A percentile compares a stretch with the other conserved stretches of the same genome.
phyloP scores from a whole-genome alignment of 2,329 filamentous ascomycete species.

The Neurospora crassa region DNA sequence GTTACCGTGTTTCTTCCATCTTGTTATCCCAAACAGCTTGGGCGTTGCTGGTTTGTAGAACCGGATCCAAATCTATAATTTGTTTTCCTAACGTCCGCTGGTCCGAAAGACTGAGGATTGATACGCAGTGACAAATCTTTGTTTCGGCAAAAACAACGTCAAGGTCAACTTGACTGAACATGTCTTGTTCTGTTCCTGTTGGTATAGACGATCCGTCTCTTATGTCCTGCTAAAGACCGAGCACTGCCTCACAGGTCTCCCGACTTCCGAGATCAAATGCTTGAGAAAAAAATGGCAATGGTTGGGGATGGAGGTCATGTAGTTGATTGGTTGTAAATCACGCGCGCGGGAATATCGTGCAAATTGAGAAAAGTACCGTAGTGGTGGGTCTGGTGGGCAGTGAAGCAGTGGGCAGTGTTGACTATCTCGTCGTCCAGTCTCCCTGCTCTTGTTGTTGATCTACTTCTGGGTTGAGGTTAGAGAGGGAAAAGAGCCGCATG shows the following conservation, averaged over 20 bases:
- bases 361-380: not conserved
- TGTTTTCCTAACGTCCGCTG: too few relatives aligned
- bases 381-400: not conserved
- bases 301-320: not conserved
- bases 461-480: not conserved
- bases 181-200: not conserved
- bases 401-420: not conserved
- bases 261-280: not conserved
- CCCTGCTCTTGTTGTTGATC: not conserved
- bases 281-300: not conserved
- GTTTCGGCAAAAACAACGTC: not conserved
- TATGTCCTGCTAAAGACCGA: not conserved
- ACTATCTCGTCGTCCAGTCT: not conserved
- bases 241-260: not conserved
- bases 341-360: not conserved
- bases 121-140: too few relatives aligned
- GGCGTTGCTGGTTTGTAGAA: too few relatives aligned
- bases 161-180: not conserved
- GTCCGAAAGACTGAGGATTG: too few relatives aligned
- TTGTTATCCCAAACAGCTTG: too few relatives aligned
- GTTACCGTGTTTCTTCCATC: too few relatives aligned
- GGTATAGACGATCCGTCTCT: not conserved
- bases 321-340: not conserved
- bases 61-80: too few relatives aligned
- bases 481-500: not conserved